Conservation (phyloP, 1,284 basidiomycete species). For the Boletus sp. region DNA sequence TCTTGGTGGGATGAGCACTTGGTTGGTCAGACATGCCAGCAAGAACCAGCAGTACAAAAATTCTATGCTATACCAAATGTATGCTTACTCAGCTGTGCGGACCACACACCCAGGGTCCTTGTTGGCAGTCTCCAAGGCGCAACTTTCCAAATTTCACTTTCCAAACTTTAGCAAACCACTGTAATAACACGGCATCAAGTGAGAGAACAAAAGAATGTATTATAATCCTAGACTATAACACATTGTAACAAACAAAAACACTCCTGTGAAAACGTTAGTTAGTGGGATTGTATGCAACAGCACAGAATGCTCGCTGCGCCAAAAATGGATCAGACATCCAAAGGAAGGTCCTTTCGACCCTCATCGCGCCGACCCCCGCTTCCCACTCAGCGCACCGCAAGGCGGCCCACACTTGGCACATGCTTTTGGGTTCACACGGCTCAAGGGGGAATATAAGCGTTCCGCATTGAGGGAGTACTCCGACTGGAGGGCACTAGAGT, state of each 20-base stretch:
- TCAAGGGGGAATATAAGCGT: conserved; percentile 56
- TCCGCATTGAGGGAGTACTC: conserved; percentile 68
- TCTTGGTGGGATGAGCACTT: background rate
- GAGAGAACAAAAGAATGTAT: too few species aligned
- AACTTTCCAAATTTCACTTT: too few species aligned
- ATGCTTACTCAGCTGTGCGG: background rate
- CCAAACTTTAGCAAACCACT: too few species aligned
- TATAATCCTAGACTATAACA: too few species aligned
- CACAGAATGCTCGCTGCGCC: conserved; percentile 24
- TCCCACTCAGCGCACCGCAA: conserved; percentile 60
- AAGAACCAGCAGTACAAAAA: background rate
- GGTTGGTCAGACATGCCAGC: background rate
- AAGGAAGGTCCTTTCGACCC: conserved; percentile 61
- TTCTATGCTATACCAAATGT: background rate
- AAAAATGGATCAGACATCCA: conserved; percentile 64
- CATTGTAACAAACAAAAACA: too few species aligned
- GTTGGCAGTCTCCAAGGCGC: background rate
- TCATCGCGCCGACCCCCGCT: conserved; percentile 58
- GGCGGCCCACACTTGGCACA: conserved; percentile 58
- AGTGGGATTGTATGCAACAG: background rate
- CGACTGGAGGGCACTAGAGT: conserved; percentile 58
- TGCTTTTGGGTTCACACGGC: conserved; percentile 63
- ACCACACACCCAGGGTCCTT: background rate
- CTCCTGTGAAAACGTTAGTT: conserved; percentile 10
- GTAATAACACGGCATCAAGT: too few species aligned